A percentile compares a stretch with the other conserved stretches of the same genome.
Conservation (phyloP, 2,329 filamentous ascomycete genomes). For the Plectosphaerella cucumerina region DNA sequence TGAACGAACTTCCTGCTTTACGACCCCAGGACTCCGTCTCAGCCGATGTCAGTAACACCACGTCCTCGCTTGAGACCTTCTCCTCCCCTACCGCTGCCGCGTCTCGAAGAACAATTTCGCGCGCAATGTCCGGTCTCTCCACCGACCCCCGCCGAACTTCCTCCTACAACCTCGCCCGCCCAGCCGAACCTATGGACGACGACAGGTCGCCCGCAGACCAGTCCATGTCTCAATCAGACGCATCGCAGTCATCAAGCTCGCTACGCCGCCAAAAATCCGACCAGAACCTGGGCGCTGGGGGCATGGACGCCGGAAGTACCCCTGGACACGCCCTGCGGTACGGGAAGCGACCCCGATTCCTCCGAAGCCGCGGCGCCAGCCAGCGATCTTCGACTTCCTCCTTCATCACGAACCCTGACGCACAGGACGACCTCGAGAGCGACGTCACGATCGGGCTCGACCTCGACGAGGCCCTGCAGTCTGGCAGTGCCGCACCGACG, state of each 20-base stretch:
- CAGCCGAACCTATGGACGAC: slow-evolving; percentile 14
- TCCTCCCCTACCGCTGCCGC: slow-evolving; percentile 54
- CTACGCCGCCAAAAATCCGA: slow-evolving; percentile 28
- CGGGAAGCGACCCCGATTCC: slow-evolving; percentile 49
- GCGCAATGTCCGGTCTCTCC: slow-evolving; percentile 43
- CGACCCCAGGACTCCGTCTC: slow-evolving; percentile 16
- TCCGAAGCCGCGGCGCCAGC: slow-evolving; percentile 53
- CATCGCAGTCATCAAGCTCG: slow-evolving; percentile 12
- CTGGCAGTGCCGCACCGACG: slow-evolving; percentile 67
- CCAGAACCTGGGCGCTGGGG: slow-evolving; percentile 21
- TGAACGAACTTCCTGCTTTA: slow-evolving; percentile 7
- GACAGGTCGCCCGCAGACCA: slow-evolving; percentile 2
- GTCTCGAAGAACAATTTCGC: slow-evolving; percentile 48
- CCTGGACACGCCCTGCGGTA: slow-evolving; percentile 41
- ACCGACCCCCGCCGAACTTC: slow-evolving; percentile 10
- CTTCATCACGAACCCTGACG: slow-evolving; percentile 49
- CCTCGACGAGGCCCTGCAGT: slow-evolving; percentile 77
- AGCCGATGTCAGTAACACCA: slow-evolving; percentile 34
- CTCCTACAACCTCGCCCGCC: background rate
- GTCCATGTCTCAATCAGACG: slow-evolving; percentile 11
- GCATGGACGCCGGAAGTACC: slow-evolving; percentile 40
- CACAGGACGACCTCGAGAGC: slow-evolving; percentile 60
- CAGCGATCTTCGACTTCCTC: slow-evolving; percentile 59
- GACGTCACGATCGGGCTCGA: slow-evolving; percentile 65
- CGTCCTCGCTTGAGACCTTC: slow-evolving; percentile 48